A percentile compares a stretch with the other conserved stretches of the same genome.
phyloP scores from a whole-genome alignment of 768 basidiomycete species.

The Saitozyma sp. region DNA sequence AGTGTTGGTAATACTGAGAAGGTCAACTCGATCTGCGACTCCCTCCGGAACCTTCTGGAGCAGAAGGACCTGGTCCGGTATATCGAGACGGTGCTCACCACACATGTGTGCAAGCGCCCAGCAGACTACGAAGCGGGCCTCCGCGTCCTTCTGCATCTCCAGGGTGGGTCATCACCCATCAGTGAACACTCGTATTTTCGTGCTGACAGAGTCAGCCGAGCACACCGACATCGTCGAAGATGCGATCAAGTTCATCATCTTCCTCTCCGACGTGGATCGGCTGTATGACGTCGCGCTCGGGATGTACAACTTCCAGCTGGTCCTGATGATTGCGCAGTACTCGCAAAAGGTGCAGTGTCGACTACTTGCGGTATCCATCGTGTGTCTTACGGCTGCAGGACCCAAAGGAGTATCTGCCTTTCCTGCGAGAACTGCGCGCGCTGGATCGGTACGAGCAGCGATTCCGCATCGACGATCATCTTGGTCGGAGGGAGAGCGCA shows the following conservation, averaged over 20 bases:
- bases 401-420: conserved; percentile 94
- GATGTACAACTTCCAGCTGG: conserved; percentile 97
- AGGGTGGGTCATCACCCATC: conserved; percentile 59
- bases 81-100: conserved; percentile 86
- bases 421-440: conserved; percentile 82
- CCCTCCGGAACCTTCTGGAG: conserved; percentile 71
- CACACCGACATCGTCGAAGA: conserved; percentile 83
- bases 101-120: conserved; percentile 86
- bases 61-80: conserved; percentile 69
- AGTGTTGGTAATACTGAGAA: conserved; percentile 36
- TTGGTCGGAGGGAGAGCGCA: conserved; percentile 73
- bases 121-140: conserved; percentile 87
- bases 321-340: conserved; percentile 93
- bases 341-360: conserved; percentile 75
- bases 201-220: conserved; percentile 54
- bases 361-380: neutral
- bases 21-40: conserved; percentile 72
- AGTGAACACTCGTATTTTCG: neutral
- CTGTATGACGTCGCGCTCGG: conserved; percentile 94
- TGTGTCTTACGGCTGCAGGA: conserved; percentile 61
- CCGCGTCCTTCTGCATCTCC: conserved; percentile 68
- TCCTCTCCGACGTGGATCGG: conserved; percentile 86
- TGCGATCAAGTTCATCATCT: conserved; percentile 97
- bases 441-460: conserved; percentile 78
- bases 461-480: conserved; percentile 89